Percentiles rank a stretch among this genome's conserved stretches.
Evolutionary conservation across 768 basidiomycete genomes (phyloP).

Genomic region (Suillus bovinus): DNA sequence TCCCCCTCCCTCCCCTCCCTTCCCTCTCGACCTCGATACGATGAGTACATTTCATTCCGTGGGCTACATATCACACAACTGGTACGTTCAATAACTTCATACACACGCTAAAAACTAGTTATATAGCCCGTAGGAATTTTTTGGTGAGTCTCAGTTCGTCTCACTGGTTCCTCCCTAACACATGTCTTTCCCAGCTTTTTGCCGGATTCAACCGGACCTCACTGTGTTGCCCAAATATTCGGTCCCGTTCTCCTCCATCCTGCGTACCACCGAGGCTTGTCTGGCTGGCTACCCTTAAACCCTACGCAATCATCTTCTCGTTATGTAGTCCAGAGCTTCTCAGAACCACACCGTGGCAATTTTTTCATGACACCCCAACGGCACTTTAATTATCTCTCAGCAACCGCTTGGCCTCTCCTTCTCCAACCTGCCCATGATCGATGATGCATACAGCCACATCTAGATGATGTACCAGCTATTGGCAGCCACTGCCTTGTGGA

Average conservation of each 20-base stretch:
- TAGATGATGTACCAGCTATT: neutral
- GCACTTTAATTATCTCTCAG: conserved; percentile 3
- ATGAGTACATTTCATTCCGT: neutral
- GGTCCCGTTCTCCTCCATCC: neutral
- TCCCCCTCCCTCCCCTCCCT: no score
- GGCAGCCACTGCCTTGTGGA: neutral
- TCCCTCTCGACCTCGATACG: neutral
- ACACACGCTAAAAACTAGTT: neutral
- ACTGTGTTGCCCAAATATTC: neutral
- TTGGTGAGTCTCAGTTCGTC: neutral
- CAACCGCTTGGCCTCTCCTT: neutral
- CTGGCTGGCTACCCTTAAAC: neutral
- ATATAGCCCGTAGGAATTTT: neutral
- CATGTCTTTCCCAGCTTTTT: neutral
- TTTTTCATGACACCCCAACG: neutral
- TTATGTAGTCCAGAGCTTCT: conserved; percentile 1
- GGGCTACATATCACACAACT: neutral
- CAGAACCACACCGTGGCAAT: conserved; percentile 5
- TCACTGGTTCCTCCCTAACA: neutral
- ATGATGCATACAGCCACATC: neutral
- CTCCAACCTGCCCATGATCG: neutral
- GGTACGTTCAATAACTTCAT: neutral
- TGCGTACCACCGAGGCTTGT: neutral
- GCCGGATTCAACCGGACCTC: neutral
- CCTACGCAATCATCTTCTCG: neutral